Evolutionary conservation across 805 yeast genomes (phyloP).

Genomic region (Suhomyces sp.): DNA sequence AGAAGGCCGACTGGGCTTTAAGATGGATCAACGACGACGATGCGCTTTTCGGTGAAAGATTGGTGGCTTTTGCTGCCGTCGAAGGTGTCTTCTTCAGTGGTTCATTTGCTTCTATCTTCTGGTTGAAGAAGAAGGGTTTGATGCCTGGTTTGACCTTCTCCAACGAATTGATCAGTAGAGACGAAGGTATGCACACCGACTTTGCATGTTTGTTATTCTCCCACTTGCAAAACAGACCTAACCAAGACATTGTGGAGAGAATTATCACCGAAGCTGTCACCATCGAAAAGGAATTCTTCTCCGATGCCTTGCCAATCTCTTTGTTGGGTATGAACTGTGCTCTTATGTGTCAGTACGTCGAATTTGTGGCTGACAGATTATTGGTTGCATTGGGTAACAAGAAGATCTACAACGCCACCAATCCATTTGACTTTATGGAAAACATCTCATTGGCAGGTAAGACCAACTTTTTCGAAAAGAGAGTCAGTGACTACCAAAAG

Average conservation of each 20-base stretch:
- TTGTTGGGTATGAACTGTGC: constrained; percentile 92
- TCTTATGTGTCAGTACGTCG: constrained; percentile 97
- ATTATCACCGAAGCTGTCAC: constrained; percentile 93
- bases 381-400: constrained; percentile 87
- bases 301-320: constrained; percentile 91
- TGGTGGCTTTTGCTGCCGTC: constrained; percentile 97
- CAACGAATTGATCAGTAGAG: constrained; percentile 95
- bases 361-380: constrained; percentile 95
- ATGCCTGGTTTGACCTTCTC: constrained; percentile 99
- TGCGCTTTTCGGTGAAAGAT: constrained; percentile 90
- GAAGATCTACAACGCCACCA: constrained; percentile 80
- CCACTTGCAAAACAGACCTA: constrained; percentile 88
- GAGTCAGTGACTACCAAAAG: constrained; percentile 98
- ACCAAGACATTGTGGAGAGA: constrained; percentile 69
- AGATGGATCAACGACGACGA: constrained; percentile 91
- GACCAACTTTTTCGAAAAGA: constrained; percentile 98
- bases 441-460: constrained; percentile 97
- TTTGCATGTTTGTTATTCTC: constrained; percentile 94
- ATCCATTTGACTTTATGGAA: constrained; percentile 99
- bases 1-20: constrained; percentile 98
- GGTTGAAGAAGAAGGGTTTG: constrained; percentile 98
- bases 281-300: constrained; percentile 91
- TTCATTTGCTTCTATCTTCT: constrained; percentile 95
- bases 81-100: constrained; percentile 99
- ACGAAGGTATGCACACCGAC: constrained; percentile 98